Percentiles rank a stretch among this genome's conserved stretches.
These are phyloP conservation scores for Solioccasus polychromus DNA, from an alignment of 768 basidiomycete genomes.

Conservation along the genomic window DNA sequence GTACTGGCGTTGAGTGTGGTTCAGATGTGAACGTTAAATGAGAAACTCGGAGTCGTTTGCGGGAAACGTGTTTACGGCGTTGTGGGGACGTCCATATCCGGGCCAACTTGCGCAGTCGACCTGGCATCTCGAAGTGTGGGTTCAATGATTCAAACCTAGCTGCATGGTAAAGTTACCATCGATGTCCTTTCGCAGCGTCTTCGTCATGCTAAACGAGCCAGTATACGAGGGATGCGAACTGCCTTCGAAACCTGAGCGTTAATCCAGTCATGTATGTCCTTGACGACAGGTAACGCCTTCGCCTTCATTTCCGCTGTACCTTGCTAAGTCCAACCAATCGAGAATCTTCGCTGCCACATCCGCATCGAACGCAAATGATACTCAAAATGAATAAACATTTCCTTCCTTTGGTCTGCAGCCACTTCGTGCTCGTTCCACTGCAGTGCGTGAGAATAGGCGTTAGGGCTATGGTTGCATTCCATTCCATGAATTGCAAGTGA, in stretches of 20 bases:
- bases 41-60: background rate
- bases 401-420: background rate
- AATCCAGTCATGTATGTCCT: background rate
- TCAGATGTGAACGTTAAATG: background rate
- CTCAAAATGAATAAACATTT: too few species aligned
- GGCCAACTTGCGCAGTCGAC: conserved; percentile 2
- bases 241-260: background rate
- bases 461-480: too few species aligned
- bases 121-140: conserved; percentile 3
- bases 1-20: conserved; percentile 10
- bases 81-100: background rate
- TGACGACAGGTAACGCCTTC: background rate
- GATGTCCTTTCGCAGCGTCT: background rate
- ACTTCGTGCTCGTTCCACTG: too few species aligned
- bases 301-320: background rate
- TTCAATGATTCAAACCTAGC: conserved; percentile 2
- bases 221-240: too few species aligned
- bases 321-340: background rate
- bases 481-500: conserved; percentile 1
- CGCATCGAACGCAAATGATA: background rate
- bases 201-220: background rate
- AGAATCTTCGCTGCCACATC: background rate
- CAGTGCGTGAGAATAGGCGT: background rate
- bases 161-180: background rate
- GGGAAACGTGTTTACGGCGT: conserved; percentile 9